These are phyloP conservation scores for Eleusine coracana DNA, from an alignment of 176 grass and related monocot species.

Conservation along the genomic window DNA sequence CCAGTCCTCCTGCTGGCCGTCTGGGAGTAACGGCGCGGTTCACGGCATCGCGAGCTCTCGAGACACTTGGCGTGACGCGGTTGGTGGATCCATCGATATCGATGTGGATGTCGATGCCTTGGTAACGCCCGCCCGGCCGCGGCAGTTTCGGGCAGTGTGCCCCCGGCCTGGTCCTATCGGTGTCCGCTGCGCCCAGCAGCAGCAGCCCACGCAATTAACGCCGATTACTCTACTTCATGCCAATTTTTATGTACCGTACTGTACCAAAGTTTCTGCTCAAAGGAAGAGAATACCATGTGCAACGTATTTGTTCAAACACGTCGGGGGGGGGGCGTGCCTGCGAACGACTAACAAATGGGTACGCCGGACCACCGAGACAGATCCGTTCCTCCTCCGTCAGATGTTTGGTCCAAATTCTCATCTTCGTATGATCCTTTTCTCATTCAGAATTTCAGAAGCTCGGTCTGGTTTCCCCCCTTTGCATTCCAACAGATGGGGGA, in stretches of 20 bases:
- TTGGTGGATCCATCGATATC: not conserved
- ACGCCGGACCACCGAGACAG: not conserved
- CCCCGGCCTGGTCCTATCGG: not conserved
- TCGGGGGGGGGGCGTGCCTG: not conserved
- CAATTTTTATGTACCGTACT: no score
- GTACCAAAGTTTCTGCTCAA: no score
- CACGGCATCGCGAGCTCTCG: constrained; percentile 18
- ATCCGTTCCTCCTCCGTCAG: constrained; percentile 24
- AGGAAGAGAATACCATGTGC: no score
- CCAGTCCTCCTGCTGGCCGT: not conserved
- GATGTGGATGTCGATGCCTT: not conserved
- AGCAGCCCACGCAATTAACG: no score
- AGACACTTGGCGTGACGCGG: not conserved
- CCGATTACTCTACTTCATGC: no score
- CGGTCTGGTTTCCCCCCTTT: not conserved
- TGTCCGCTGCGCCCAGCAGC: not conserved
- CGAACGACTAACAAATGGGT: constrained; percentile 11
- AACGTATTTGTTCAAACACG: not conserved
- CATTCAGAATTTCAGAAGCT: not conserved
- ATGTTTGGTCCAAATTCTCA: constrained; percentile 29
- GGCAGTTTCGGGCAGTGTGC: constrained; percentile 21
- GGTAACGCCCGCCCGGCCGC: not conserved
- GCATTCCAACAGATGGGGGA: not conserved
- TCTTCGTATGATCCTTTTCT: constrained; percentile 29
- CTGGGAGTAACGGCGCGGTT: constrained; percentile 27